A percentile compares a stretch with the other conserved stretches of the same genome.
Conservation (phyloP, 345 rosid genomes). For the Cardamine resedifolia region DNA sequence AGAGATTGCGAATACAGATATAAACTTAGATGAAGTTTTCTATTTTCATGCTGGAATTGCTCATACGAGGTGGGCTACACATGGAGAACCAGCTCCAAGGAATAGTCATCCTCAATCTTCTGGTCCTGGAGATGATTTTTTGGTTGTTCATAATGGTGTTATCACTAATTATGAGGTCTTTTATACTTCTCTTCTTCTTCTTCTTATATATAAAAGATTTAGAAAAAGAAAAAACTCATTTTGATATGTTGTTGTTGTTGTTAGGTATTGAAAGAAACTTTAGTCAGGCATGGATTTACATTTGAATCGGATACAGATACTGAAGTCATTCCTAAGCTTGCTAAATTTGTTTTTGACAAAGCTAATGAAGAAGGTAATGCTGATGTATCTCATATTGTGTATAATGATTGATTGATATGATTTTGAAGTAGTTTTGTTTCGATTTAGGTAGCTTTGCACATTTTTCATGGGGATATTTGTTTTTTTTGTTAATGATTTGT, state of each 20-base stretch:
- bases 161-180: constrained; percentile 87
- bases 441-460: background rate
- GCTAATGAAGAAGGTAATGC: constrained; percentile 79
- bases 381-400: no score
- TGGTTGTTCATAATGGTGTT: constrained; percentile 95
- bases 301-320: constrained; percentile 95
- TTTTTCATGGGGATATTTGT: background rate
- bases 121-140: constrained; percentile 76
- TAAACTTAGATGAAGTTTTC: constrained; percentile 72
- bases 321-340: constrained; percentile 97
- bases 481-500: constrained; percentile 34
- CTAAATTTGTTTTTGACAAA: constrained; percentile 82
- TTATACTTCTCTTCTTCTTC: constrained; percentile 3
- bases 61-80: constrained; percentile 97
- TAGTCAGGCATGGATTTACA: constrained; percentile 78
- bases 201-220: no score
- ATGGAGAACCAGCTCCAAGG: constrained; percentile 92
- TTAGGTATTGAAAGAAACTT: constrained; percentile 74
- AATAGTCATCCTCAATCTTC: constrained; percentile 93
- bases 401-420: no score
- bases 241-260: constrained; percentile 9
- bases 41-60: constrained; percentile 90
- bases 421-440: constrained; percentile 2
- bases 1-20: constrained; percentile 64
- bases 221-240: background rate